Evolutionary conservation across 495 filamentous ascomycete genomes (phyloP).

Genomic region (Lentithecium fluviatile): DNA sequence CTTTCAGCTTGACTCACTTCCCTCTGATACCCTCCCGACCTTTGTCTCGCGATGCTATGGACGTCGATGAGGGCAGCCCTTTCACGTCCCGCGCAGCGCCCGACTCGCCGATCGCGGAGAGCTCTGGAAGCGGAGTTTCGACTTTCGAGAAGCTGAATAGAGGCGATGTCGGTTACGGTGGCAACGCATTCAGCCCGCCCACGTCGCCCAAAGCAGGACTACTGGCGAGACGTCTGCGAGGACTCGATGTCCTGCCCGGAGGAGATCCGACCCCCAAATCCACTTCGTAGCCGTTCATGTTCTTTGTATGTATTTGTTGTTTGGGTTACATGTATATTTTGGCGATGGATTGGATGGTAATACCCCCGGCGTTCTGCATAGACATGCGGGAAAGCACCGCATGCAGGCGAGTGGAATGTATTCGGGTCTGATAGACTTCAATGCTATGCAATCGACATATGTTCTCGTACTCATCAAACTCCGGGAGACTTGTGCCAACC

Average conservation of each 20-base stretch:
- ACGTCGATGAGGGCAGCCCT: slow-evolving; percentile 33
- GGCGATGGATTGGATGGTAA: too few species aligned
- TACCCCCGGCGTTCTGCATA: too few species aligned
- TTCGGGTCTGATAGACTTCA: too few species aligned
- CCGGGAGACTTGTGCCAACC: too few species aligned
- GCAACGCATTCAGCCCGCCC: slow-evolving; percentile 50
- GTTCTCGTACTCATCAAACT: too few species aligned
- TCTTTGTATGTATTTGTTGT: not conserved
- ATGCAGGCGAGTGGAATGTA: too few species aligned
- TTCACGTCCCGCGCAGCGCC: slow-evolving; percentile 22
- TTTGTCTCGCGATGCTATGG: slow-evolving; percentile 36
- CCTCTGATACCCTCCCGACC: slow-evolving; percentile 30
- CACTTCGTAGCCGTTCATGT: not conserved
- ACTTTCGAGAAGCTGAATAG: slow-evolving; percentile 66
- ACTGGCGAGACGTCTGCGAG: slow-evolving; percentile 39
- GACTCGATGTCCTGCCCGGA: slow-evolving; percentile 37
- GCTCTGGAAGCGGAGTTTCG: slow-evolving; percentile 28
- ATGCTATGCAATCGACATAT: too few species aligned
- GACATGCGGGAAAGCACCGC: too few species aligned
- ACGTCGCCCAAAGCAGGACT: slow-evolving; percentile 33
- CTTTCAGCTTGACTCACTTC: slow-evolving; percentile 19
- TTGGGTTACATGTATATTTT: not conserved
- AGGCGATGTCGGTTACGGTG: slow-evolving; percentile 66
- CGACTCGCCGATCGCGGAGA: not conserved
- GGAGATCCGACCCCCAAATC: not conserved